Evolutionary conservation across 2,329 filamentous ascomycete genomes (phyloP).

Genomic region (Blumeria hordei): DNA sequence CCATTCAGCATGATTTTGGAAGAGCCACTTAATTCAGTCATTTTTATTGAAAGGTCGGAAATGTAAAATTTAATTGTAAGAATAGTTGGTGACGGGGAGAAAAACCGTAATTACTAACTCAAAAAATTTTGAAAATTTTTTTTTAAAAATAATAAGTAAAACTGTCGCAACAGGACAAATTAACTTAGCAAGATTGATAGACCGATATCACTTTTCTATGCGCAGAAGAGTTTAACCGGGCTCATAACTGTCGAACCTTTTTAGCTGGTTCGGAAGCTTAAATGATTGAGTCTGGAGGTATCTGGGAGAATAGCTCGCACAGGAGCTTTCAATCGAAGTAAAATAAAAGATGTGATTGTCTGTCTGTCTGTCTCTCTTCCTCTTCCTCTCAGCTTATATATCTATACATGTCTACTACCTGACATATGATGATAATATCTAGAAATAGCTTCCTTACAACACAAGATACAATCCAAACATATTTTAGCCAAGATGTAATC

Average conservation of each 20-base stretch:
- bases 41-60: not conserved
- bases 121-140: accelerated
- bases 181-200: not conserved
- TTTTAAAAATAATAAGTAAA: not conserved
- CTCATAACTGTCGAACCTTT: not conserved
- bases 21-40: not conserved
- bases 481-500: no score
- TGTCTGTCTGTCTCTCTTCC: no score
- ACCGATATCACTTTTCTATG: not conserved
- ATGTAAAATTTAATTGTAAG: not conserved
- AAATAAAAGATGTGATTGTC: no score
- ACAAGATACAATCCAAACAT: no score
- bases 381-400: no score
- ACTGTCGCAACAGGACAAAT: not conserved
- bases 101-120: not conserved
- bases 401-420: no score
- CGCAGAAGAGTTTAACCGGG: not conserved
- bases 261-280: not conserved
- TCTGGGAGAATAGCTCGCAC: no score
- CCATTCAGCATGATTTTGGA: not conserved
- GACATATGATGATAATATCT: no score
- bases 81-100: not conserved
- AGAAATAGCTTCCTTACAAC: no score
- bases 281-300: no score
- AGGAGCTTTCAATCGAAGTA: no score